A percentile compares a stretch with the other conserved stretches of the same genome.
phyloP scores from a whole-genome alignment of 768 basidiomycete species.

The Lentinula boryana region DNA sequence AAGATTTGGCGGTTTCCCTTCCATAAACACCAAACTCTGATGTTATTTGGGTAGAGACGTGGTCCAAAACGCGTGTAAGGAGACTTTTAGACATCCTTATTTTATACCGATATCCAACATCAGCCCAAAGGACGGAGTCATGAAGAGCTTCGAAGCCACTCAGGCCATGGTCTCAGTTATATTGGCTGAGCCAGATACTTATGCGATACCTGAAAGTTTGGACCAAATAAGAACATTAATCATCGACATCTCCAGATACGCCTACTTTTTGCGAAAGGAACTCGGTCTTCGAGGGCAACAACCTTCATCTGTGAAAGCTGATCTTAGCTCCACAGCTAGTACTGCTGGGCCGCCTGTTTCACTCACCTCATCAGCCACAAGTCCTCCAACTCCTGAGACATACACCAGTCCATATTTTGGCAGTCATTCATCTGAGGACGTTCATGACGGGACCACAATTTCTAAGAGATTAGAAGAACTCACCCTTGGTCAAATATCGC shows the following conservation, averaged over 20 bases:
- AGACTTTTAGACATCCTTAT: neutral
- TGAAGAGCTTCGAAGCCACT: conserved; percentile 11
- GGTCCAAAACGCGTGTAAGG: conserved; percentile 1
- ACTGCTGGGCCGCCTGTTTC: neutral
- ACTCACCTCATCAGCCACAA: neutral
- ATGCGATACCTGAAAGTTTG: neutral
- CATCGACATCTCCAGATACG: neutral
- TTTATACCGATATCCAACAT: neutral
- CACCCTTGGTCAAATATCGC: neutral
- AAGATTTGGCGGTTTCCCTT: neutral
- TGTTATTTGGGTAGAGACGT: neutral
- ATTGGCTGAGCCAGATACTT: neutral
- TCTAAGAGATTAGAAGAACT: neutral
- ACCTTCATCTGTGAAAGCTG: neutral
- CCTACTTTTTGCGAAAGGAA: neutral
- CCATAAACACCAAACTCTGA: neutral
- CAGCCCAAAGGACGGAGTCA: neutral
- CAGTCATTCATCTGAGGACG: neutral
- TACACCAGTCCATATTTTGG: neutral
- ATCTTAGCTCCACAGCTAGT: neutral
- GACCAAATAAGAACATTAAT: neutral
- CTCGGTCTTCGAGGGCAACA: neutral
- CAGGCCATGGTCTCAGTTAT: neutral
- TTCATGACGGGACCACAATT: neutral
- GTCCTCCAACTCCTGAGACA: neutral